Evolutionary conservation across 768 basidiomycete genomes (phyloP).

Genomic region (Hydnomerulius pinastri): DNA sequence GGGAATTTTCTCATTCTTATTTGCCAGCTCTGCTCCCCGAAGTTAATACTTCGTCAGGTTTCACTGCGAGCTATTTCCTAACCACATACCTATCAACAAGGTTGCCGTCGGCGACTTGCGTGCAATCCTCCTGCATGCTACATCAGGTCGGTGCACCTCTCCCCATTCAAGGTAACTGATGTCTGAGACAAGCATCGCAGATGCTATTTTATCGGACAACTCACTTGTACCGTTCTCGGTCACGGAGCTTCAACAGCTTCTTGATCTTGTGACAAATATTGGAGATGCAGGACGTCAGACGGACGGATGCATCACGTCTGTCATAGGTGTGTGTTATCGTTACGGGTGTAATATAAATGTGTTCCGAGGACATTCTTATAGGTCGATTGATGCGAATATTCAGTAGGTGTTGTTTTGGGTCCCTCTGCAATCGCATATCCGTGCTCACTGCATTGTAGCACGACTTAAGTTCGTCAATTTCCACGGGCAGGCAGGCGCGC

Average conservation of each 20-base stretch:
- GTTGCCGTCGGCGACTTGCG: not conserved
- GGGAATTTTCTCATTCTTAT: not conserved
- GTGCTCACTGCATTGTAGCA: constrained; percentile 13
- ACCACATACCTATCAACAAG: not conserved
- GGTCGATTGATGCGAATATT: not conserved
- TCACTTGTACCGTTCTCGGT: not conserved
- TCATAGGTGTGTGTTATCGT: not conserved
- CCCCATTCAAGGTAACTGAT: not conserved
- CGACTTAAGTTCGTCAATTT: constrained; percentile 35
- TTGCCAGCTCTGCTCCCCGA: not conserved
- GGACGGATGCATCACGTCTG: not conserved
- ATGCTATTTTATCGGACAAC: not conserved
- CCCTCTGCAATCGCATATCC: no score
- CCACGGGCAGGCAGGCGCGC: constrained; percentile 38
- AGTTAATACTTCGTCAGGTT: not conserved
- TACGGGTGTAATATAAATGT: not conserved
- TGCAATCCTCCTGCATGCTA: not conserved
- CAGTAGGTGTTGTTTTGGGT: no score
- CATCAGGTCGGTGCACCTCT: not conserved
- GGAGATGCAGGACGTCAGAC: not conserved
- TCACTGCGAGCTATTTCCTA: not conserved
- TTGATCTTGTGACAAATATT: not conserved
- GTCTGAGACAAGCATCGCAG: not conserved
- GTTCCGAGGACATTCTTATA: not conserved
- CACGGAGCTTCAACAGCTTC: not conserved